Evolutionary conservation across 2,329 filamentous ascomycete genomes (phyloP).

Genomic region (Tolypocladium cylindrosporum): DNA sequence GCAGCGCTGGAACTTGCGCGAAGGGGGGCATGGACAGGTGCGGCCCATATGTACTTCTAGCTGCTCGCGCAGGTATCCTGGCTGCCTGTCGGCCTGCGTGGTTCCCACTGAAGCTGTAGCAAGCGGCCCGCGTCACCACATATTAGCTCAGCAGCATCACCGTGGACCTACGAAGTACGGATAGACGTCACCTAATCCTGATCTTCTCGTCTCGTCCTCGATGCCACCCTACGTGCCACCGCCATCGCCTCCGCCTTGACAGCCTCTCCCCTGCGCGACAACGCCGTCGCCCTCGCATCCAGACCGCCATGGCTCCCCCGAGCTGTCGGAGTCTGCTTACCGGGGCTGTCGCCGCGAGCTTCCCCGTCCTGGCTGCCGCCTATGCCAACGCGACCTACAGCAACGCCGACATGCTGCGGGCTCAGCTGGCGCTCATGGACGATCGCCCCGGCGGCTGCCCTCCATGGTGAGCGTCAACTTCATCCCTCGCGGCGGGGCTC

Average conservation of each 20-base stretch:
- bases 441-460: conserved; percentile 69
- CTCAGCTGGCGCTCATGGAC: conserved; percentile 60
- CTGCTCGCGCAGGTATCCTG: background rate
- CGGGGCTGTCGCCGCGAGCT: conserved; percentile 24
- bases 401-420: conserved; percentile 48
- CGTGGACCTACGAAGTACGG: background rate
- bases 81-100: background rate
- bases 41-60: background rate
- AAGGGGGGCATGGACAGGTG: background rate
- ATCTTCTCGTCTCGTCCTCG: conserved; percentile 17
- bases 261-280: conserved; percentile 2
- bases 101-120: background rate
- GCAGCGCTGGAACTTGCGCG: background rate
- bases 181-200: background rate
- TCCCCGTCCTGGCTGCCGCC: conserved; percentile 29
- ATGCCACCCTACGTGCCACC: conserved; percentile 41
- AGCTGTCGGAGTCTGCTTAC: conserved; percentile 26
- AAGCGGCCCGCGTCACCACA: background rate
- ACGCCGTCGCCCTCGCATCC: conserved; percentile 8
- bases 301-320: conserved; percentile 28
- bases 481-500: conserved; percentile 17
- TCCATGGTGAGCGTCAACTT: conserved; percentile 49
- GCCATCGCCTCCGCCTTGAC: conserved; percentile 27
- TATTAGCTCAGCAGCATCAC: background rate
- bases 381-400: conserved; percentile 47